Base-by-base conservation (phyloP, 441 rosid species). In the Viola pubescens region DNA sequence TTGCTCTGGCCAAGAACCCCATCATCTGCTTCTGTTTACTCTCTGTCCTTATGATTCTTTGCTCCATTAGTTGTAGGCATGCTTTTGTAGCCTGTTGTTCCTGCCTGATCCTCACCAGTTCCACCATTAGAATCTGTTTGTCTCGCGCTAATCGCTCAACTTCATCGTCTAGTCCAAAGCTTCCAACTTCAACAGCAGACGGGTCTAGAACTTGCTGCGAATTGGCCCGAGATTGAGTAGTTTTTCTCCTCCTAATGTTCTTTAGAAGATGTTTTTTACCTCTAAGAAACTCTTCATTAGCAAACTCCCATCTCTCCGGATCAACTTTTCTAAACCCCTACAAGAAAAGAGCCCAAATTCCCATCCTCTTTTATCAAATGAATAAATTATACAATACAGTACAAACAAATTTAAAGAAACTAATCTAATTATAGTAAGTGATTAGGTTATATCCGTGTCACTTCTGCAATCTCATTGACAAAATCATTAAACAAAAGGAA, bases 271-370 rank as follows among this genome's bases (percentile, higher is more conserved):
- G 87, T 66, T 70, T 91, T 68, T 83, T 80, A 43, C 98, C 98
- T 78, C 88, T 77, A 13, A 89, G 75, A 80, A 91, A 91, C 58
- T 82, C 87, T 81, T 85, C 98, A 68, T 82, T 82, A 42, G 96
- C 94, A 79, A 88, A 91, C 73, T 91, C 98, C 96, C 98, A 91
- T 64, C 79, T 79, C 58, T 91, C 98, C 39, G 92, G 84, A 77
- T 91, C 95, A 61, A 87, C 85, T 72, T 91, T 91, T 69, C 87
- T 82, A 79, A 91, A 91, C 59, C 97, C 97, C 97, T 89, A 78
- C 74, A 70, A 12, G 54, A 67, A 71, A 70, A 12, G 53, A 67
- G 70, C 57, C 69, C 69, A 69, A 64, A 34, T 54, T 26, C 34
- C 52, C 51, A 54, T 48, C 63, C 58, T 55, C 52, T 48, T 40